Percentiles rank a stretch among this genome's conserved stretches.
phyloP scores from a whole-genome alignment of 2,329 filamentous ascomycete species.

The Microcyclospora tardicrescens region DNA sequence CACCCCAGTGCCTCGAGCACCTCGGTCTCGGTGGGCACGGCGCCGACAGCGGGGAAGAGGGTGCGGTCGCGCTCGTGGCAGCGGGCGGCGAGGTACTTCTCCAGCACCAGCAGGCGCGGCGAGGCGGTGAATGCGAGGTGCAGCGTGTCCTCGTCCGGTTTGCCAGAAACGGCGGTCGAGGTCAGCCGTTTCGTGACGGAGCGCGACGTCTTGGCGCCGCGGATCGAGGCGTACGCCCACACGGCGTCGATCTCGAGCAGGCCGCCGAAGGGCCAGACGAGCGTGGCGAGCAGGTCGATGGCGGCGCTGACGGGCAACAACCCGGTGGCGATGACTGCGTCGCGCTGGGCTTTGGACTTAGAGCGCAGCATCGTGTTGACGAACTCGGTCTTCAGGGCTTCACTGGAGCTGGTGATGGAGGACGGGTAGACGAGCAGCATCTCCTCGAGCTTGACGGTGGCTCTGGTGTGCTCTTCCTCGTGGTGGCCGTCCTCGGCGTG shows the following conservation, averaged over 20 bases:
- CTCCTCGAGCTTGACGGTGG: conserved; percentile 27
- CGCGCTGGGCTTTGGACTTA: conserved; percentile 29
- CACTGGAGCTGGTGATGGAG: conserved; percentile 16
- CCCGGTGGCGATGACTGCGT: conserved; percentile 31
- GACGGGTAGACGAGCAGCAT: conserved; percentile 30
- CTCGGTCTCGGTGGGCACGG: conserved; percentile 26
- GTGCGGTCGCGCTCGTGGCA: conserved; percentile 26
- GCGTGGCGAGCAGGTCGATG: conserved; percentile 22
- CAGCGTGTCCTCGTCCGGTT: conserved; percentile 21
- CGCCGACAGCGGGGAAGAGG: conserved; percentile 21
- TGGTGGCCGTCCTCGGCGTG: conserved; percentile 21
- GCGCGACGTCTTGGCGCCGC: conserved; percentile 29
- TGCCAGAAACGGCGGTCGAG: conserved; percentile 6
- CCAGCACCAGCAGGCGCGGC: conserved; percentile 24
- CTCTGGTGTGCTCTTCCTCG: conserved; percentile 21
- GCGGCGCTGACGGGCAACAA: conserved; percentile 26
- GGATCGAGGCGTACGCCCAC: conserved; percentile 32
- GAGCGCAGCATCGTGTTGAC: conserved; percentile 29
- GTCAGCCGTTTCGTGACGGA: conserved; percentile 28
- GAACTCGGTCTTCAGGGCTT: conserved; percentile 29
- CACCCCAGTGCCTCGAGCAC: conserved; percentile 33
- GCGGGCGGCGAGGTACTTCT: conserved; percentile 26
- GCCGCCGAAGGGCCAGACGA: conserved; percentile 28
- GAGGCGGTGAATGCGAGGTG: conserved; percentile 25
- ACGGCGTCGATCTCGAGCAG: conserved; percentile 24